Evolutionary conservation across 305 asterid species (phyloP).

Genomic region (Fraxinus platypoda): DNA sequence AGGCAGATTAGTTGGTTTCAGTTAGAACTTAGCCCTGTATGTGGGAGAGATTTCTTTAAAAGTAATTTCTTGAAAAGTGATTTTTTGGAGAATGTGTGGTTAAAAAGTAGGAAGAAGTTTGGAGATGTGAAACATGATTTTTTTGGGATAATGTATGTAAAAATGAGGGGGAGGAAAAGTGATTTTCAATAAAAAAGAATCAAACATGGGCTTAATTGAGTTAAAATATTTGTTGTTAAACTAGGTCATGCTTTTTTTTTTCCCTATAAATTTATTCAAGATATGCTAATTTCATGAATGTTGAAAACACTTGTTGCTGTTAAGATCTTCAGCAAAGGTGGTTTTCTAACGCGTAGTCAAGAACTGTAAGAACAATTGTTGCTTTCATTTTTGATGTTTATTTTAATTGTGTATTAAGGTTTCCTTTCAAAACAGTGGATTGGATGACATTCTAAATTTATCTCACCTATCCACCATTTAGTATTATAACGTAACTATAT

Average conservation of each 20-base stretch:
- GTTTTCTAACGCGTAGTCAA: background rate
- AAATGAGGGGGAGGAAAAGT: background rate
- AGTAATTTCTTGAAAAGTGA: too few species aligned
- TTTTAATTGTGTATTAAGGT: too few species aligned
- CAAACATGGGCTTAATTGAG: background rate
- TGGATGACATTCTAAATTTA: too few species aligned
- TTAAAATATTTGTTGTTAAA: background rate
- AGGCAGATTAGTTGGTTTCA: background rate
- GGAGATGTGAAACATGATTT: background rate
- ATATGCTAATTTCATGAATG: background rate
- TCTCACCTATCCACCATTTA: background rate
- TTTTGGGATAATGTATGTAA: constrained; percentile 39
- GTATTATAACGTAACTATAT: background rate
- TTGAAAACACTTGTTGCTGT: background rate
- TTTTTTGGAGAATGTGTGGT: background rate
- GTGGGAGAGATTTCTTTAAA: background rate
- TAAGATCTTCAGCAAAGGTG: background rate
- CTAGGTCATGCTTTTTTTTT: background rate
- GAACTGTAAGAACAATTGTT: background rate
- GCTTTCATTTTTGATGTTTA: background rate
- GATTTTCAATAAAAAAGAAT: background rate
- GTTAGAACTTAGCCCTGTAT: background rate
- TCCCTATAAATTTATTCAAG: background rate
- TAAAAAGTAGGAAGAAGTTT: background rate
- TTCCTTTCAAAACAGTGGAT: too few species aligned